These are phyloP conservation scores for Eudorina sp. DNA, from an alignment of 139 green algal genomes.

Conservation along the genomic window DNA sequence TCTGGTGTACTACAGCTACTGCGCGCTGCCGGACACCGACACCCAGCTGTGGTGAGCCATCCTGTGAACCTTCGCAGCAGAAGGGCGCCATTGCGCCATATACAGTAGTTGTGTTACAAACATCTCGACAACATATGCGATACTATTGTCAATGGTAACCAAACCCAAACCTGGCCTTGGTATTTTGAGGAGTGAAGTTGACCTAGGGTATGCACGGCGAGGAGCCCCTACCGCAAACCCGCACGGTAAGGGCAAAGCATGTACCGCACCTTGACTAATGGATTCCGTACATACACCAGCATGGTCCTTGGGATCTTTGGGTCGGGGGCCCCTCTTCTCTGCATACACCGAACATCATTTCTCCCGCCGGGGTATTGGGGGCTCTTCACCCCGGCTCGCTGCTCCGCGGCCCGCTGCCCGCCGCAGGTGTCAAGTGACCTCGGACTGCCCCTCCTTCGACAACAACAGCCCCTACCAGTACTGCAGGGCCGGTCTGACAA, in stretches of 20 bases:
- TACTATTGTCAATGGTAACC: not conserved
- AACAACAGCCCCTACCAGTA: slow-evolving; percentile 1
- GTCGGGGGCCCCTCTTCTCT: too few species aligned
- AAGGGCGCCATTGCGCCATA: not conserved
- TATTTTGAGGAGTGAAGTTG: not conserved
- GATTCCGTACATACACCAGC: too few species aligned
- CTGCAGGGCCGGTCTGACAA: not conserved
- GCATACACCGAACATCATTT: too few species aligned
- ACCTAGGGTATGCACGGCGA: not conserved
- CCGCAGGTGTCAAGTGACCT: slow-evolving; percentile 10
- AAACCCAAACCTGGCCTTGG: not conserved
- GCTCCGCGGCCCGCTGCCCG: not conserved
- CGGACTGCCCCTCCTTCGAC: not conserved
- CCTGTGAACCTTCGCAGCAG: not conserved
- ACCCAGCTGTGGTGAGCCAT: not conserved
- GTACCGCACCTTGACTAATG: not conserved
- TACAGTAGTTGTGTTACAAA: not conserved
- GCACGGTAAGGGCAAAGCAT: not conserved
- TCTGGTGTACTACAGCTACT: slow-evolving; percentile 6
- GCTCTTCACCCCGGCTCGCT: not conserved
- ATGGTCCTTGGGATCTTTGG: too few species aligned
- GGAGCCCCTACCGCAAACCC: too few species aligned
- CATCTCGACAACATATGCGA: not conserved
- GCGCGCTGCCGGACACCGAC: not conserved
- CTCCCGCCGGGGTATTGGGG: too few species aligned